Conservation (phyloP, 2,329 filamentous ascomycete species). For the Alternaria angustiovoidea region DNA sequence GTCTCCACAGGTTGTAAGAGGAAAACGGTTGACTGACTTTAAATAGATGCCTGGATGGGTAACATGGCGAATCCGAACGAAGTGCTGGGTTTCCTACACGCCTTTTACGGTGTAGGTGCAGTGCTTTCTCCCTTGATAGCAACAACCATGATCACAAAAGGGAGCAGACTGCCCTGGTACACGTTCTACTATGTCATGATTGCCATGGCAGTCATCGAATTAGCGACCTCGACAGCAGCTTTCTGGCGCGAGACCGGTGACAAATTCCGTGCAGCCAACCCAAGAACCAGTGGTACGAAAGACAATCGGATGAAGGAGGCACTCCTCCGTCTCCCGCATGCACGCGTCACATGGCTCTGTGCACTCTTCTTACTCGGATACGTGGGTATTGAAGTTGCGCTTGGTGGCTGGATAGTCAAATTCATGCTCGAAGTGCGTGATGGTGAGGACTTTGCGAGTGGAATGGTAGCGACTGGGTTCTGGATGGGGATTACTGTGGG, state of each 20-base stretch:
- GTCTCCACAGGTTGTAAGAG: background rate
- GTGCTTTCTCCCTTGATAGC: conserved; percentile 74
- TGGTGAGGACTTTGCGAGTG: conserved; percentile 73
- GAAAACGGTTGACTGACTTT: background rate
- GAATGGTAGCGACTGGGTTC: conserved; percentile 80
- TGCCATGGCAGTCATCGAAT: conserved; percentile 64
- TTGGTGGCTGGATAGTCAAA: conserved; percentile 83
- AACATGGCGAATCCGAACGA: conserved; percentile 79
- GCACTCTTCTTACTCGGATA: conserved; percentile 80
- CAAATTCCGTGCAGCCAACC: conserved; percentile 63
- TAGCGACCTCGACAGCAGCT: conserved; percentile 59
- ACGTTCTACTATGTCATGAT: conserved; percentile 80
- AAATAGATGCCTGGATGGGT: conserved; percentile 64
- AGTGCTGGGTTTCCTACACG: conserved; percentile 76
- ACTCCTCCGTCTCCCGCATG: conserved; percentile 55
- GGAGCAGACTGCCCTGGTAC: conserved; percentile 68
- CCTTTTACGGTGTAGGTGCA: conserved; percentile 75
- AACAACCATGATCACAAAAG: conserved; percentile 74
- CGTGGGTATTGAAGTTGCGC: conserved; percentile 77
- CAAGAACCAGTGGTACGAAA: conserved; percentile 53
- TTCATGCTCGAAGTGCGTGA: conserved; percentile 81
- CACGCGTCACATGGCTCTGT: conserved; percentile 74
- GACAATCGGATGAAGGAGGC: conserved; percentile 62
- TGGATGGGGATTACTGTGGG: conserved; percentile 85
- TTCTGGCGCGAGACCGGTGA: conserved; percentile 71